Conservation (phyloP, 1,284 basidiomycete species). For the Rhodotorula sp. region DNA sequence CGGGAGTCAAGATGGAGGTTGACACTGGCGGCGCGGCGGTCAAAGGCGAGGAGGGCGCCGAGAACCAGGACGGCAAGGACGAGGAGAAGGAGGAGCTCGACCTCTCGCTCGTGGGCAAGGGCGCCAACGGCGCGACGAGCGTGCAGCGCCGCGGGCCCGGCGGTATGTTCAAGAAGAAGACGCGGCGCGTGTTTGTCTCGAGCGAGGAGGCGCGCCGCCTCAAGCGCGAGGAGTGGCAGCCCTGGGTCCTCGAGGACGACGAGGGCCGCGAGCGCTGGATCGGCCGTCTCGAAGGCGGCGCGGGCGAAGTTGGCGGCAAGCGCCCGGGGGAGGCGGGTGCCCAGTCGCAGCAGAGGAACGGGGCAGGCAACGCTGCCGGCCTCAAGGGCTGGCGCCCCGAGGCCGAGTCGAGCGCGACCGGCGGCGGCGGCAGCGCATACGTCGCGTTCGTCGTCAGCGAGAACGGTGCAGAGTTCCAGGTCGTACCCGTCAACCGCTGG, state of each 20-base stretch:
- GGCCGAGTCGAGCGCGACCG: constrained; percentile 28
- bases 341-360: neutral
- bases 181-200: constrained; percentile 74
- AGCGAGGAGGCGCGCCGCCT: constrained; percentile 68
- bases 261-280: constrained; percentile 68
- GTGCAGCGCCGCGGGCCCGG: constrained; percentile 54
- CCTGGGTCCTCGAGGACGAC: constrained; percentile 84
- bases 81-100: constrained; percentile 53
- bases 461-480: constrained; percentile 64
- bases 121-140: constrained; percentile 19
- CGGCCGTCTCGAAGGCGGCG: constrained; percentile 71
- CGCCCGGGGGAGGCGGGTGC: neutral
- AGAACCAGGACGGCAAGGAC: constrained; percentile 52
- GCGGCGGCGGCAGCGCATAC: constrained; percentile 46
- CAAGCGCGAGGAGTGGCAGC: constrained; percentile 77
- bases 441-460: constrained; percentile 49
- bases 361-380: constrained; percentile 11
- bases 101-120: constrained; percentile 36
- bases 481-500: constrained; percentile 81
- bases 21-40: constrained; percentile 46
- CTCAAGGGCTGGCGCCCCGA: constrained; percentile 34
- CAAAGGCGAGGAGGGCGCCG: constrained; percentile 42
- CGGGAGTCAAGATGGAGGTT: constrained; percentile 64
- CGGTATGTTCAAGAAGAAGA: constrained; percentile 74
- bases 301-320: constrained; percentile 54